phyloP scores from a whole-genome alignment of 2,329 filamentous ascomycete species.

The Trichoderma sp. region DNA sequence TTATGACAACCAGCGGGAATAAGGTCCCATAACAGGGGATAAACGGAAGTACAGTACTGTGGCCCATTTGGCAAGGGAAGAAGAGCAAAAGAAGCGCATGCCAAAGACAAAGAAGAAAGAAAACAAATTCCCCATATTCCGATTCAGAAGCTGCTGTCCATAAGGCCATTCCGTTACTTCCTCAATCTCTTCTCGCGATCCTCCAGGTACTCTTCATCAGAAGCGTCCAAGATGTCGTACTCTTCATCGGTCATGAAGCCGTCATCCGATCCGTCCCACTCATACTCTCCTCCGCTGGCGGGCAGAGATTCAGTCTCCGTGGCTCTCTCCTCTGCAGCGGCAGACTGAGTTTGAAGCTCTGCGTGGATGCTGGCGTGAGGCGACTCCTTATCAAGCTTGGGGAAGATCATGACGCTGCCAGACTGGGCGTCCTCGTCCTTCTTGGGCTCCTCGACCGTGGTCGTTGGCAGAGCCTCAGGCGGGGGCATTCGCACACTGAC shows the following conservation, averaged over 20 bases:
- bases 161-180: constrained; percentile 37
- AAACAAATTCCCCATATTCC: constrained; percentile 10
- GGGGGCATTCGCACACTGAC: constrained; percentile 63
- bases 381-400: constrained; percentile 92
- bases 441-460: constrained; percentile 33
- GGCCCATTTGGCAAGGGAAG: constrained; percentile 6
- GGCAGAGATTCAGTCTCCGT: constrained; percentile 40
- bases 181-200: constrained; percentile 50
- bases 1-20: not conserved
- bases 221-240: constrained; percentile 95
- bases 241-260: constrained; percentile 96
- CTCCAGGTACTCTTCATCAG: constrained; percentile 77
- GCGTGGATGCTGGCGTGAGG: constrained; percentile 78
- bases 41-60: constrained; percentile 20
- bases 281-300: constrained; percentile 52
- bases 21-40: not conserved
- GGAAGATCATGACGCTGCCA: constrained; percentile 87
- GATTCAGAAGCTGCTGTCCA: constrained; percentile 10
- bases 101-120: constrained; percentile 5
- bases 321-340: constrained; percentile 5
- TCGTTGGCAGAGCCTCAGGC: constrained; percentile 34
- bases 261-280: constrained; percentile 65
- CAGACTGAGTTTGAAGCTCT: constrained; percentile 49
- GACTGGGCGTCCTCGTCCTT: constrained; percentile 38
- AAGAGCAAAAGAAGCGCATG: constrained; percentile 13